phyloP scores from a whole-genome alignment of 768 basidiomycete genomes.

The Rhodotorula sphaerocarpa region DNA sequence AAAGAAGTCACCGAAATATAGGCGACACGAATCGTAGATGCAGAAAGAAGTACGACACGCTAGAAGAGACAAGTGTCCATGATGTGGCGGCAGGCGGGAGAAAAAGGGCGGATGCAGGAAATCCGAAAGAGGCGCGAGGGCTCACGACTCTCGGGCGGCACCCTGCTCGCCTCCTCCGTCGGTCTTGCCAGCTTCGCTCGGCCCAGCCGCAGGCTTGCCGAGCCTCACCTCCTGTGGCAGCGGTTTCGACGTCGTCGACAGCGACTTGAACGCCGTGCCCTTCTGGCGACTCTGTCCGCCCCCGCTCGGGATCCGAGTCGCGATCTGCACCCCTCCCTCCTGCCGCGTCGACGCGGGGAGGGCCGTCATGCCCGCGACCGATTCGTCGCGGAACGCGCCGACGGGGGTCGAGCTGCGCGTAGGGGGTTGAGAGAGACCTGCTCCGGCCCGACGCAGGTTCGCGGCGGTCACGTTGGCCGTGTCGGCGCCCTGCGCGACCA shows the following conservation, averaged over 20 bases:
- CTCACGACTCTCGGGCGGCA: too few species aligned
- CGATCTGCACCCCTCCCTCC: too few species aligned
- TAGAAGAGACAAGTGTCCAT: too few species aligned
- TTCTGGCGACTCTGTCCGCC: neutral
- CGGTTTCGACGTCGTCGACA: neutral
- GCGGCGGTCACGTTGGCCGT: neutral
- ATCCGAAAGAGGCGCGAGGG: too few species aligned
- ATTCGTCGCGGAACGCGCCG: neutral
- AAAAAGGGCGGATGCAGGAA: too few species aligned
- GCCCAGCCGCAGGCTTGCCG: neutral
- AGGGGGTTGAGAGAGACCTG: neutral
- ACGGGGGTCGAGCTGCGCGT: neutral
- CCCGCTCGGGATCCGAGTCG: neutral
- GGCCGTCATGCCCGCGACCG: neutral
- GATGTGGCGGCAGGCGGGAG: too few species aligned
- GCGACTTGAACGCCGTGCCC: neutral
- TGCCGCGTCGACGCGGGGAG: too few species aligned
- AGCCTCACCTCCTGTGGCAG: neutral
- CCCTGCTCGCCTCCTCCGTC: too few species aligned
- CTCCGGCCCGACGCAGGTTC: neutral
- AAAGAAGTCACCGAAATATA: too few species aligned
- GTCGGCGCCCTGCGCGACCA: conserved; percentile 13
- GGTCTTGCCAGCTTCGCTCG: too few species aligned
- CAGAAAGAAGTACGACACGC: too few species aligned
- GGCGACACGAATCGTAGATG: too few species aligned